Conservation (phyloP, 495 filamentous ascomycete genomes). For the Aspergillus nanangensis region DNA sequence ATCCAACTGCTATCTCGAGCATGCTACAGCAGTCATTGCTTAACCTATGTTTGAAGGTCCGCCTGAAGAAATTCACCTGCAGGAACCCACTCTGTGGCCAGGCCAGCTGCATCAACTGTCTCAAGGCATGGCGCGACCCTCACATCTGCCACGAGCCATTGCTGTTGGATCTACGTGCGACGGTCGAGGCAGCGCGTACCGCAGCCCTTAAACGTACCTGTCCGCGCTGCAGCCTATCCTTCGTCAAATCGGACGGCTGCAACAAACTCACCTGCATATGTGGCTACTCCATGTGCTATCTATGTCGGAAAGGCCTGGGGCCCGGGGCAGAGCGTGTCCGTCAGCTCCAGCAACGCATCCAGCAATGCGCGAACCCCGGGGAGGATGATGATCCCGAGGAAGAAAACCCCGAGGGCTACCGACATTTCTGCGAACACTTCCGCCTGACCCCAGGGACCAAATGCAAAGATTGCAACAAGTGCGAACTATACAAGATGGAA, state of each 20-base stretch:
- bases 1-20: slow-evolving; percentile 29
- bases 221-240: slow-evolving; percentile 80
- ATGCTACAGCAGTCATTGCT: slow-evolving; percentile 51
- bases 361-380: background rate
- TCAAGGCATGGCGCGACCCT: slow-evolving; percentile 60
- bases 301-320: slow-evolving; percentile 60
- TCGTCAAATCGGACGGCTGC: slow-evolving; percentile 89
- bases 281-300: slow-evolving; percentile 96
- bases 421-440: slow-evolving; percentile 95
- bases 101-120: slow-evolving; percentile 73
- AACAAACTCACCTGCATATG: slow-evolving; percentile 98
- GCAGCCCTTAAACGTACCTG: slow-evolving; percentile 94
- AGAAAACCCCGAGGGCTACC: slow-evolving; percentile 64
- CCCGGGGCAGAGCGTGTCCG: slow-evolving; percentile 14
- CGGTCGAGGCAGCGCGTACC: slow-evolving; percentile 86
- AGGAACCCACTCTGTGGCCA: slow-evolving; percentile 59
- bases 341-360: slow-evolving; percentile 3
- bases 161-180: slow-evolving; percentile 69
- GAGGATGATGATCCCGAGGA: slow-evolving; percentile 12
- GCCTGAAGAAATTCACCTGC: slow-evolving; percentile 70
- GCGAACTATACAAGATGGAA: slow-evolving; percentile 85
- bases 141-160: slow-evolving; percentile 63
- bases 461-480: slow-evolving; percentile 77
- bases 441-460: slow-evolving; percentile 60
- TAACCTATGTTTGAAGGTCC: slow-evolving; percentile 59